Conservation (phyloP, 169 alveolate species). For the Perkinsus chesapeaki region DNA sequence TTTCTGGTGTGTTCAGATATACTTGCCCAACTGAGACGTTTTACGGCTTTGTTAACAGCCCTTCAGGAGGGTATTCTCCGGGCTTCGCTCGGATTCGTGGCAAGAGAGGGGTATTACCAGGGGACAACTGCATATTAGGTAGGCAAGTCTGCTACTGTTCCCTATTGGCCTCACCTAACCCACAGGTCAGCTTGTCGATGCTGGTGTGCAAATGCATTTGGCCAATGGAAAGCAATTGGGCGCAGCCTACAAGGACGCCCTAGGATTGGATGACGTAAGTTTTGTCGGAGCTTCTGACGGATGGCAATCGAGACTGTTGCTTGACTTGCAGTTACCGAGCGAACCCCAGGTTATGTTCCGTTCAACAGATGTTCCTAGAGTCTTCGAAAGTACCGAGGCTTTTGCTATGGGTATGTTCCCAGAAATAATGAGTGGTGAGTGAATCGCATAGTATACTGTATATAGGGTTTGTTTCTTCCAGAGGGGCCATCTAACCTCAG, state of each 20-base stretch:
- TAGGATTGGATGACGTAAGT: neutral
- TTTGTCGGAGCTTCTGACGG: neutral
- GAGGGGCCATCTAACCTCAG: neutral
- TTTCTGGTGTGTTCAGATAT: neutral
- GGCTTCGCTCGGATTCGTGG: neutral
- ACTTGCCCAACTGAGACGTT: neutral
- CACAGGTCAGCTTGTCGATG: neutral
- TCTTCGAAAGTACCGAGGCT: neutral
- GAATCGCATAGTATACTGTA: neutral
- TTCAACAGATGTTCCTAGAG: neutral
- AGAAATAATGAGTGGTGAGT: neutral
- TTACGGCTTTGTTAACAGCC: neutral
- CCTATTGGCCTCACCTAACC: neutral
- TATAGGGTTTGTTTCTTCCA: neutral
- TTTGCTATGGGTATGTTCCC: neutral
- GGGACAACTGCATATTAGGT: neutral
- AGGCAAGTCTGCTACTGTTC: neutral
- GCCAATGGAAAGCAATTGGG: neutral
- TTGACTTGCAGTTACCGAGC: neutral
- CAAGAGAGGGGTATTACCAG: neutral
- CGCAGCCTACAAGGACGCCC: neutral
- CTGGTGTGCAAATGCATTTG: neutral
- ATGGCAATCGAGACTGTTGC: neutral
- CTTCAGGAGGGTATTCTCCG: neutral
- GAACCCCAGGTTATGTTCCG: neutral